phyloP scores from a whole-genome alignment of 2,329 filamentous ascomycete genomes.

The Cordyceps javanica region DNA sequence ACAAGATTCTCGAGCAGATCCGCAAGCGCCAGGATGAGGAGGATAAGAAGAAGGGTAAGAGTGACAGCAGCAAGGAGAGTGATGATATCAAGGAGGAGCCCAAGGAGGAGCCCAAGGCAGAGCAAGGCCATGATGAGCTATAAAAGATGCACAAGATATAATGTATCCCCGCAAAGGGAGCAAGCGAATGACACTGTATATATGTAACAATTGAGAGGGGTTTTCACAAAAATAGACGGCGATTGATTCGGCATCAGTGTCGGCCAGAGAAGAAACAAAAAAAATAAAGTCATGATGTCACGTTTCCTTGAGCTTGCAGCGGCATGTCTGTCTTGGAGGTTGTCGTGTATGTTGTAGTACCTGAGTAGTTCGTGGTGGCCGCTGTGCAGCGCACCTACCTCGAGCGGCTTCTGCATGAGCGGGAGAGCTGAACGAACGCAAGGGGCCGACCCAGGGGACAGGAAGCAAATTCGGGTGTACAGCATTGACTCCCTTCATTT shows the following conservation, averaged over 20 bases:
- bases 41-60: slow-evolving; percentile 19
- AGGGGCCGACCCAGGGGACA: neutral
- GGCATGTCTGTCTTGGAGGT: neutral
- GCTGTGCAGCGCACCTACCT: neutral
- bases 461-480: neutral
- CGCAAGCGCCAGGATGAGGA: slow-evolving; percentile 25
- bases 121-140: slow-evolving; percentile 10
- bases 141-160: neutral
- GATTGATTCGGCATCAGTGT: neutral
- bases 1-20: slow-evolving; percentile 41
- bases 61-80: slow-evolving; percentile 16
- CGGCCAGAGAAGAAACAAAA: neutral
- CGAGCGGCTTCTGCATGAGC: too few species aligned
- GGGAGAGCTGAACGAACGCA: too few species aligned
- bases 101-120: neutral
- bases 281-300: neutral
- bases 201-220: slow-evolving; percentile 10
- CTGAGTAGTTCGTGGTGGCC: too few species aligned
- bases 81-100: slow-evolving; percentile 1
- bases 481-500: neutral
- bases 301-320: neutral
- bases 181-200: slow-evolving; percentile 8
- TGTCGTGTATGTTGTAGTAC: neutral
- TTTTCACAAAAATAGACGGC: slow-evolving; percentile 3
- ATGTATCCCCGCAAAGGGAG: neutral